A percentile compares a stretch with the other conserved stretches of the same genome.
These are phyloP conservation scores for Stylonectria norvegica DNA, from an alignment of 2,329 filamentous ascomycete genomes.

Conservation along the genomic window DNA sequence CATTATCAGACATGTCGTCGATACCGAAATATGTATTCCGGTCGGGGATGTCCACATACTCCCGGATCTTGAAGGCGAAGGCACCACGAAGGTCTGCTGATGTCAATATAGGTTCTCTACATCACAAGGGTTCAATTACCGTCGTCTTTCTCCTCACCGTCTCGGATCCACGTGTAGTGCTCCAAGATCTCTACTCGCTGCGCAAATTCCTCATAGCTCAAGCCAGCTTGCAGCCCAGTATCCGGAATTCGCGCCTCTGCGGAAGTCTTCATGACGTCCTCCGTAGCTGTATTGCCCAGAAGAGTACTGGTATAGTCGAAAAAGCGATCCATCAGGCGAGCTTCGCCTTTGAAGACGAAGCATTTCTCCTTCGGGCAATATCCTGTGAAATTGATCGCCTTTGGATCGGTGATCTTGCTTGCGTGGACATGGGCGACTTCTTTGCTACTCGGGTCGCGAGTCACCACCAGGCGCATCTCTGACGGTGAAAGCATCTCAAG, in stretches of 20 bases:
- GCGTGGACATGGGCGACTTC: conserved; percentile 11
- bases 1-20: too few species aligned
- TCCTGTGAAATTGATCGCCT: conserved; percentile 23
- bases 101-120: too few species aligned
- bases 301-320: conserved; percentile 13
- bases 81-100: too few species aligned
- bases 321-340: conserved; percentile 17
- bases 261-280: conserved; percentile 13
- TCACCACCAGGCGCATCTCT: conserved; percentile 12
- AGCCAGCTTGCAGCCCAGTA: conserved; percentile 17
- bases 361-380: conserved; percentile 16
- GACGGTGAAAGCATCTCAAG: conserved; percentile 13
- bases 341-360: conserved; percentile 22
- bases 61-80: too few species aligned
- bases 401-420: conserved; percentile 10
- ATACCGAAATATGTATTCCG: too few species aligned
- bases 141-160: not conserved
- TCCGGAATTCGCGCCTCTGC: conserved; percentile 16
- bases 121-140: conserved; percentile 12
- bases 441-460: conserved; percentile 6
- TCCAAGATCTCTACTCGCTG: conserved; percentile 25
- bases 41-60: too few species aligned
- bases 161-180: conserved; percentile 22
- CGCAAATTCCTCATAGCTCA: conserved; percentile 22
- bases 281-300: conserved; percentile 4